Evolutionary conservation across 257 asterid genomes (phyloP), one percentile per base, ranked within the genome.

Genomic region (Plectranthus barbatus): DNA sequence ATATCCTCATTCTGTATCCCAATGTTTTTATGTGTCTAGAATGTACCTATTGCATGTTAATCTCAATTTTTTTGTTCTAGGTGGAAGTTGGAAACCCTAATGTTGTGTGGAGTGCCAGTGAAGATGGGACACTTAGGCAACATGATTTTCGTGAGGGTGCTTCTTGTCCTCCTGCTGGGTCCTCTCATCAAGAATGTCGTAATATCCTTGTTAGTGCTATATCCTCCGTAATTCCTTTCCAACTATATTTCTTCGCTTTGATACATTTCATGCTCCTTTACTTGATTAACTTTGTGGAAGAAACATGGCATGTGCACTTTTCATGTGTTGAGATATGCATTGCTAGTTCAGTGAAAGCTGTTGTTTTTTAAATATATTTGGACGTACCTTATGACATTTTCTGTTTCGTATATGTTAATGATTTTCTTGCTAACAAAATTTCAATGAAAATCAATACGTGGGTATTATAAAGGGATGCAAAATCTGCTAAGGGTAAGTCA

Each of bases 51-150:
- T 67, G 65, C 57, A 52, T 64, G 49, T 33, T 39, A 70, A 51
- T 26, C 34, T 47, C 60, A 60, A 13, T 57, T 59, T 62, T 26
- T 50, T 18, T 64, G 36, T 65, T 72, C 41, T 72, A 93, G 99
- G 99, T 93, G 64, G 99, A 93, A 80, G 74, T 73, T 33, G 99
- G 99, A 74, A 93, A 90, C 70, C 99, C 97, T 33, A 86, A 90
- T 85, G 68, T 93, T 67, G 99, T 90, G 49, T 93, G 97, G 97
- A 93, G 99, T 87, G 99, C 99, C 34, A 93, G 99, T 81, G 99
- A 93, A 88, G 99, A 93, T 81, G 99, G 99, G 69, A 93, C 99
- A 29, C 70, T 93, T 76, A 81, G 99, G 86, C 99, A 93, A 79
- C 95, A 93, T 75, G 99, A 93, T 66, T 77, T 93, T 56, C 96